Conservation (phyloP, 192 early-diverging fungal species). For the Coemansia sp. region DNA sequence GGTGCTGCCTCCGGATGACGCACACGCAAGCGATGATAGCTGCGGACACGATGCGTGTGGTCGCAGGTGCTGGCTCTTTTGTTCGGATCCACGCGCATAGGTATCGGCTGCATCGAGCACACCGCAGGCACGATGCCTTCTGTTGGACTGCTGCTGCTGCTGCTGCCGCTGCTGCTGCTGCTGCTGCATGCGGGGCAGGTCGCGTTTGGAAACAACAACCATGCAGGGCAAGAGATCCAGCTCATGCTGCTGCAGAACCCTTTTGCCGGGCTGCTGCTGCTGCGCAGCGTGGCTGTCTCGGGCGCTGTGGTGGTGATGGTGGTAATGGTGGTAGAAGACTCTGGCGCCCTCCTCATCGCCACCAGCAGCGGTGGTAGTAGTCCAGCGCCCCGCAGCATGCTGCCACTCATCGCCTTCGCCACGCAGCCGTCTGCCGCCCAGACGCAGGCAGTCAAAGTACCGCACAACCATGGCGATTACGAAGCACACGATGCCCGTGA, state of each 20-base stretch:
- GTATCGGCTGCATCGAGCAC: no score
- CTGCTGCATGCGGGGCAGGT: background rate
- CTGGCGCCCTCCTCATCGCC: background rate
- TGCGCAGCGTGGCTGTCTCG: background rate
- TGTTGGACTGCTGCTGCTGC: no score
- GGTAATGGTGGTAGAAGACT: constrained; percentile 9
- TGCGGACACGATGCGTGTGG: constrained; percentile 14
- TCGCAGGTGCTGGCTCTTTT: background rate
- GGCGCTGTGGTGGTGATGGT: constrained; percentile 3
- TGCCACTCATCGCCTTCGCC: background rate
- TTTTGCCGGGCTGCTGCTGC: constrained; percentile 4
- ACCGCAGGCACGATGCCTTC: background rate
- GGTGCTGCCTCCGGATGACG: background rate
- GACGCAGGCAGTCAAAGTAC: constrained; percentile 43
- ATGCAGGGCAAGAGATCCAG: constrained; percentile 41
- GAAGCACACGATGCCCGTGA: constrained; percentile 50
- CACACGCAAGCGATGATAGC: background rate
- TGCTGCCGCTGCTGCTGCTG: background rate
- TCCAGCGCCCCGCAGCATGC: background rate
- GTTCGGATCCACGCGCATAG: background rate
- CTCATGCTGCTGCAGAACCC: constrained; percentile 39
- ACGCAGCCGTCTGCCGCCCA: background rate
- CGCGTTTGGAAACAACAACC: constrained; percentile 14
- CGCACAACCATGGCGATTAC: constrained; percentile 43
- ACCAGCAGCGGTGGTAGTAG: background rate